A percentile compares a stretch with the other conserved stretches of the same genome.
Conservation (phyloP, 169 alveolate species). For the Cryptosporidium xiaoi region DNA sequence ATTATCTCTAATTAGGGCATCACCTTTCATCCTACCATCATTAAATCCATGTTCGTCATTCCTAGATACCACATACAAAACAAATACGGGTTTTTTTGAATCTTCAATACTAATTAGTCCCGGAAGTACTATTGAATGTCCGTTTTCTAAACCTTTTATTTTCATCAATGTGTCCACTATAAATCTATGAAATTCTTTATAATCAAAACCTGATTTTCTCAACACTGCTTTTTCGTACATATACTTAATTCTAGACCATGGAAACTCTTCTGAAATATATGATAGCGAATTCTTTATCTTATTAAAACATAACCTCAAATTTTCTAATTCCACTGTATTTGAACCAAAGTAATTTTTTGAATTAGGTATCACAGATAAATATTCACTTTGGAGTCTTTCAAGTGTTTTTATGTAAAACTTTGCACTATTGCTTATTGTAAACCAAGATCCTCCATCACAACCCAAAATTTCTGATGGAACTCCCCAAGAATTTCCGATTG, state of each 20-base stretch:
- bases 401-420: constrained; percentile 28
- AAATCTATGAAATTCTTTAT: constrained; percentile 43
- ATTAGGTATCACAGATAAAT: constrained; percentile 7
- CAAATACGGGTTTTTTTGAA: constrained; percentile 32
- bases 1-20: background rate
- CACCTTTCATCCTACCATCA: no score
- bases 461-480: constrained; percentile 48
- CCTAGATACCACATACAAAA: constrained; percentile 49
- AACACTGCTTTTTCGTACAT: constrained; percentile 37
- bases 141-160: constrained; percentile 13
- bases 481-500: constrained; percentile 44
- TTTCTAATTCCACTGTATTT: constrained; percentile 6
- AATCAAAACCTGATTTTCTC: constrained; percentile 43
- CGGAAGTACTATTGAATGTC: constrained; percentile 30
- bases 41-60: background rate
- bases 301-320: constrained; percentile 19
- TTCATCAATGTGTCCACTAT: constrained; percentile 23
- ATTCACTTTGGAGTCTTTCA: constrained; percentile 29
- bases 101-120: constrained; percentile 36
- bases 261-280: constrained; percentile 63
- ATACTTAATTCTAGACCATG: constrained; percentile 62
- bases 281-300: constrained; percentile 28
- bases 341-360: background rate
- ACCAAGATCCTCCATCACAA: constrained; percentile 65
- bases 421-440: constrained; percentile 49